These are phyloP conservation scores for Chlorella sorokiniana DNA, from an alignment of 139 green algal species.

Conservation along the genomic window DNA sequence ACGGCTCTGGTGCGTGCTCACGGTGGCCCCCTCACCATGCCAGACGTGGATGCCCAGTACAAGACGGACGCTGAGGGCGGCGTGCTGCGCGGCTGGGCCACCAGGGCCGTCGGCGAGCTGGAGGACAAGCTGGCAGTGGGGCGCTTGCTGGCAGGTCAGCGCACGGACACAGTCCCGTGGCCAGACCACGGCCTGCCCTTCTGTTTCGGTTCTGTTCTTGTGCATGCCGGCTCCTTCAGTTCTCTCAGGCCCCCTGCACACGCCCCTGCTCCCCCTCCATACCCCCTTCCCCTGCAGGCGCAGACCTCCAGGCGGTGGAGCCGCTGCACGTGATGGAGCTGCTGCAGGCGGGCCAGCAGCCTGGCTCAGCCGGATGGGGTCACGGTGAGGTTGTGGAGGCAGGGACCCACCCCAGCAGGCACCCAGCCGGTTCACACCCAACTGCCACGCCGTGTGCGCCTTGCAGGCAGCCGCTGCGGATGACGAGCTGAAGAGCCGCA, in stretches of 20 bases:
- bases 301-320: conserved; percentile 20
- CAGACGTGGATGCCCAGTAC: conserved; percentile 25
- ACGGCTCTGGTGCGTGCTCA: not conserved
- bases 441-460: not conserved
- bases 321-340: conserved; percentile 32
- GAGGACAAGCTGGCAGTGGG: conserved; percentile 4
- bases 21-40: not conserved
- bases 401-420: no score
- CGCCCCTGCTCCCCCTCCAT: not conserved
- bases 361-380: not conserved
- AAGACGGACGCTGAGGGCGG: not conserved
- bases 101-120: not conserved
- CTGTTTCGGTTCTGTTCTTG: no score
- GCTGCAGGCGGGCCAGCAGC: conserved; percentile 6
- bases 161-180: not conserved
- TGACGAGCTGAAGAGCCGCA: conserved; percentile 16
- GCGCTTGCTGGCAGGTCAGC: conserved; percentile 19
- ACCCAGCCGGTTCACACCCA: no score
- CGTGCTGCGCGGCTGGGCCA: not conserved
- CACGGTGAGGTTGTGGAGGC: not conserved
- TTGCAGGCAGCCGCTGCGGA: conserved; percentile 4
- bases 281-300: not conserved
- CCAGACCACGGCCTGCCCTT: no score
- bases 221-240: no score
- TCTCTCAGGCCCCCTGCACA: no score